Conservation (phyloP, 2,329 filamentous ascomycete genomes). For the Mollisia scopiformis region DNA sequence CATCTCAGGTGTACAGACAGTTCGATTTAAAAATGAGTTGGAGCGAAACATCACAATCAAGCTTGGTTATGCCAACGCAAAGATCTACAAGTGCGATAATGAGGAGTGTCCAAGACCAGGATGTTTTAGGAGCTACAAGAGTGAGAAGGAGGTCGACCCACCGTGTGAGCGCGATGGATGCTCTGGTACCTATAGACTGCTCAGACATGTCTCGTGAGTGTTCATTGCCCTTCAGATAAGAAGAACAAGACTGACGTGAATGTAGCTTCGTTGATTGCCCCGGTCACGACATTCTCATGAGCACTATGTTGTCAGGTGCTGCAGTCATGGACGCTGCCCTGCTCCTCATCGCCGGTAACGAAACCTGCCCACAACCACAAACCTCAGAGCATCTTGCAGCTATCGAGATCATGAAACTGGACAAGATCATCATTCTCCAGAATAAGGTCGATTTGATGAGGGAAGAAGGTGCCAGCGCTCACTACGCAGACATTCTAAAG, state of each 20-base stretch:
- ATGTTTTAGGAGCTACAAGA: slow-evolving; percentile 97
- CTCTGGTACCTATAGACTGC: slow-evolving; percentile 80
- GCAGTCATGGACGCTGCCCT: slow-evolving; percentile 99
- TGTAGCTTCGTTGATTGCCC: slow-evolving; percentile 94
- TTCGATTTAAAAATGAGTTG: slow-evolving; percentile 99
- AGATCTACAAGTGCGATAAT: slow-evolving; percentile 99
- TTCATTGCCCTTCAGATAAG: slow-evolving; percentile 1
- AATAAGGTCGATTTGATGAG: slow-evolving; percentile 99
- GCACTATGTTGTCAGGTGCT: slow-evolving; percentile 98
- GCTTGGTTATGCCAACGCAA: slow-evolving; percentile 98
- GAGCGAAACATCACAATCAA: slow-evolving; percentile 99
- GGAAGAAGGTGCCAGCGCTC: slow-evolving; percentile 88
- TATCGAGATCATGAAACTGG: slow-evolving; percentile 99
- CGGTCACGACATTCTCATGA: slow-evolving; percentile 99
- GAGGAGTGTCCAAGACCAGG: slow-evolving; percentile 86
- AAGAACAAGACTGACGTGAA: slow-evolving; percentile 31
- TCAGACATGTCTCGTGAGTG: slow-evolving; percentile 90
- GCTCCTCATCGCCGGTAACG: slow-evolving; percentile 95
- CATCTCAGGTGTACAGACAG: slow-evolving; percentile 97
- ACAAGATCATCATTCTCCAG: slow-evolving; percentile 99
- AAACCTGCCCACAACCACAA: slow-evolving; percentile 97
- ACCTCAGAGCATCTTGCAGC: slow-evolving; percentile 98
- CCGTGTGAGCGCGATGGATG: slow-evolving; percentile 95
- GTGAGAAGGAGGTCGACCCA: slow-evolving; percentile 97
- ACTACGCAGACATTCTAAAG: slow-evolving; percentile 97